These are phyloP conservation scores for Zancudomyces culisetae DNA, from an alignment of 371 early-diverging fungal genomes.

Conservation along the genomic window DNA sequence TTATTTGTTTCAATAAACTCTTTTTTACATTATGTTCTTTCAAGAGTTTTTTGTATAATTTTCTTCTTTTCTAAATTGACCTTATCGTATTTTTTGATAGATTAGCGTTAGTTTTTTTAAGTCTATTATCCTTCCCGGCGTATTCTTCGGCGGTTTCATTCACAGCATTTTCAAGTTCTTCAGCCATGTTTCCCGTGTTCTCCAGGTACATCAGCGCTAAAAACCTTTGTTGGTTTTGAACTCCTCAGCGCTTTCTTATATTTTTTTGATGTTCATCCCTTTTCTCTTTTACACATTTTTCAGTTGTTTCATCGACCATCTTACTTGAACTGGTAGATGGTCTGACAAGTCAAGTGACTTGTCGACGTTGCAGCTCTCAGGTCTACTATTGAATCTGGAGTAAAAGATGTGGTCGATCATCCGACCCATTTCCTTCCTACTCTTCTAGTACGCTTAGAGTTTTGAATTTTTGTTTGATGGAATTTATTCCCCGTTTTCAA, in stretches of 20 bases:
- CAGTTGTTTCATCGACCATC: neutral
- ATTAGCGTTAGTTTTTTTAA: too few species aligned
- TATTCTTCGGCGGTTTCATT: too few species aligned
- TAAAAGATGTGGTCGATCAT: slow-evolving; percentile 1
- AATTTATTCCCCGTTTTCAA: too few species aligned
- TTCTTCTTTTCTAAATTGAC: too few species aligned
- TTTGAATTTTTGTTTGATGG: neutral
- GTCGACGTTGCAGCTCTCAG: neutral
- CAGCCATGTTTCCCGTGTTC: too few species aligned
- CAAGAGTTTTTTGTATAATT: too few species aligned
- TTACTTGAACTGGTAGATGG: neutral
- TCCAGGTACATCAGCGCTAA: too few species aligned
- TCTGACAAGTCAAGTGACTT: neutral
- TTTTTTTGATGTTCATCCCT: neutral
- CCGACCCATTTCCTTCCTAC: neutral
- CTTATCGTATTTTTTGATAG: too few species aligned
- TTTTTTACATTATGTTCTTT: too few species aligned
- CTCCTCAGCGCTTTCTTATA: neutral
- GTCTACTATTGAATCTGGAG: neutral
- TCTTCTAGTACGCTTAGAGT: neutral
- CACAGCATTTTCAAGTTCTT: too few species aligned
- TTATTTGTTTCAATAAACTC: too few species aligned
- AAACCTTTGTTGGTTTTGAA: neutral
- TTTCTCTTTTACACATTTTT: neutral
- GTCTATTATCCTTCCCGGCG: too few species aligned